Percentiles rank a stretch among this genome's conserved stretches.
Evolutionary conservation across 805 yeast species (phyloP).

Genomic region (Blastobotrys muscicola): DNA sequence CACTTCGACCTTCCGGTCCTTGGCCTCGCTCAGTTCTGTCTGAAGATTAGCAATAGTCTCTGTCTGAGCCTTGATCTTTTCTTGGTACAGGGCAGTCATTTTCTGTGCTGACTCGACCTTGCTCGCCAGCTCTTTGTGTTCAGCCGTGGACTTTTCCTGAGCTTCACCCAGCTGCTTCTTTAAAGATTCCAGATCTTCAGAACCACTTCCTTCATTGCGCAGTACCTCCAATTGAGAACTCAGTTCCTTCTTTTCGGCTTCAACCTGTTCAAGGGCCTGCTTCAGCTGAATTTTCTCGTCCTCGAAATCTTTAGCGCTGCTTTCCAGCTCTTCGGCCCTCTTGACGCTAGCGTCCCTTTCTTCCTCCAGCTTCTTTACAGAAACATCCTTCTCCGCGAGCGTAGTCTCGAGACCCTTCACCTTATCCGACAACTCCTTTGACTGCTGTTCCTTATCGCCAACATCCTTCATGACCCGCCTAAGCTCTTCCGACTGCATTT

Average conservation of each 20-base stretch:
- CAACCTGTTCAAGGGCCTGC: conserved; percentile 1
- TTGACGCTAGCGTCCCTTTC: conserved; percentile 12
- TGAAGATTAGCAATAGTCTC: not conserved
- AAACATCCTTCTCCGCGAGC: conserved; percentile 8
- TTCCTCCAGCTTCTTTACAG: conserved; percentile 14
- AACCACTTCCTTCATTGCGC: not conserved
- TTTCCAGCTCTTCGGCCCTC: conserved; percentile 9
- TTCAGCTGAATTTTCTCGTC: conserved; percentile 9
- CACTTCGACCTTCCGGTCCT: not conserved
- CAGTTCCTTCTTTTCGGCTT: conserved; percentile 1
- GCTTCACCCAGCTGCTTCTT: conserved; percentile 7
- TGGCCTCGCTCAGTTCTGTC: conserved; percentile 1
- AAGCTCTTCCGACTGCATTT: conserved; percentile 57
- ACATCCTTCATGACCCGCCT: conserved; percentile 32
- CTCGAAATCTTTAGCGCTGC: conserved; percentile 7
- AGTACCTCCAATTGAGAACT: not conserved
- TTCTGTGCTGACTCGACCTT: conserved; percentile 4
- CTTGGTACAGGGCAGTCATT: conserved; percentile 3
- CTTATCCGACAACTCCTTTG: not conserved
- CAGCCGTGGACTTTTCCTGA: not conserved
- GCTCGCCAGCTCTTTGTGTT: conserved; percentile 4
- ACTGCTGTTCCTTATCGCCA: conserved; percentile 5
- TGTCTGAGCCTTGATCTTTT: conserved; percentile 4
- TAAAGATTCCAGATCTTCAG: conserved; percentile 10
- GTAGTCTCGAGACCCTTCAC: not conserved